phyloP scores from a whole-genome alignment of 257 asterid genomes.

The Nicotiana noctiflora region DNA sequence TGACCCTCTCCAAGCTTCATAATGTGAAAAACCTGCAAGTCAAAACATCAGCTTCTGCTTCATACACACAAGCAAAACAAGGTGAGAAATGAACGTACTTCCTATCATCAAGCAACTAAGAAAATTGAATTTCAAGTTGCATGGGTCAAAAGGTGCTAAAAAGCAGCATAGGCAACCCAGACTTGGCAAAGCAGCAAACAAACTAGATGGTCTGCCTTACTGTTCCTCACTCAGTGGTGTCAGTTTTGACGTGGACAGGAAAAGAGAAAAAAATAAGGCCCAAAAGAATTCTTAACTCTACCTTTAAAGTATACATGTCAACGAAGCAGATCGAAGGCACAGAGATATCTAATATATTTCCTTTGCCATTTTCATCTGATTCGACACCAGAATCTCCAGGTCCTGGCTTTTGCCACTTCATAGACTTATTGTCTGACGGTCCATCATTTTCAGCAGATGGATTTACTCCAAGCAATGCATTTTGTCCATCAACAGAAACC shows the following conservation, averaged over 20 bases:
- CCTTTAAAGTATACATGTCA: conserved; percentile 73
- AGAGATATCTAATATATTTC: conserved; percentile 36
- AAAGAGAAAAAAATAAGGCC: not conserved
- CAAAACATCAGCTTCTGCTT: conserved; percentile 2
- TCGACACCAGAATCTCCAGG: conserved; percentile 30
- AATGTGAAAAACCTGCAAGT: conserved; percentile 56
- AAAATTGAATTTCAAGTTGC: not conserved
- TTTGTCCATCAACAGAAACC: conserved; percentile 75
- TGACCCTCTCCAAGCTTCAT: conserved; percentile 74
- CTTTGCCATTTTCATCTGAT: conserved; percentile 25
- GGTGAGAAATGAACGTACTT: not conserved
- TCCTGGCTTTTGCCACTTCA: conserved; percentile 17
- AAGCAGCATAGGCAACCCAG: not conserved
- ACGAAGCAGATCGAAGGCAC: conserved; percentile 84
- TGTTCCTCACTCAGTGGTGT: not conserved
- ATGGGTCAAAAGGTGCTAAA: not conserved
- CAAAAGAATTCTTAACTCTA: conserved; percentile 15
- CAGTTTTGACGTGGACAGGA: not conserved
- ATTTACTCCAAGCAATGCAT: conserved; percentile 77
- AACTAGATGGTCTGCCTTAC: not conserved
- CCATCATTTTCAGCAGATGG: conserved; percentile 51
- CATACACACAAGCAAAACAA: conserved; percentile 1
- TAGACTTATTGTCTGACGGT: conserved; percentile 20
- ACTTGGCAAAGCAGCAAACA: conserved; percentile 5
- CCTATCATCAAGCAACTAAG: conserved; percentile 5